Percentiles rank a stretch among this genome's conserved stretches.
These are phyloP conservation scores for Crotalaria pallida DNA, from an alignment of 306 rosid species.

Conservation along the genomic window DNA sequence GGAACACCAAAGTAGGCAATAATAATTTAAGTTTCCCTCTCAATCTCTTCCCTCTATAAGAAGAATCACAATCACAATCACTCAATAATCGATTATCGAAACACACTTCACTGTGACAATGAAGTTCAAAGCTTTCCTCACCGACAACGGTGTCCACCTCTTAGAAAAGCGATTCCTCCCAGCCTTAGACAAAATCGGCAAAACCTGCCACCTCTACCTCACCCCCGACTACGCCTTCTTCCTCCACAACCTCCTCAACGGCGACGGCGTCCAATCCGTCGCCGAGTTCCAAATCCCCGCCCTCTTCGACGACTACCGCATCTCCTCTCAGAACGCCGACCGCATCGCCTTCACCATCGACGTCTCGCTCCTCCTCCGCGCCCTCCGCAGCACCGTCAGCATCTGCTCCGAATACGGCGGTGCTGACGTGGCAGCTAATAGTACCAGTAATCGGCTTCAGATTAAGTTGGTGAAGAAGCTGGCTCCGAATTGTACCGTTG, in stretches of 20 bases:
- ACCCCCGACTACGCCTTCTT: conserved; percentile 70
- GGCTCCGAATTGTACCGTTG: conserved; percentile 50
- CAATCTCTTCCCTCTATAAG: too few species aligned
- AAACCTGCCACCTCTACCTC: conserved; percentile 64
- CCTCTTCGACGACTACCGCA: conserved; percentile 72
- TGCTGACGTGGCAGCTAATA: not conserved
- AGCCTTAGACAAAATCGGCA: conserved; percentile 74
- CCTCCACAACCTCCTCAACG: conserved; percentile 91
- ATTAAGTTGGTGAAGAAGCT: conserved; percentile 83
- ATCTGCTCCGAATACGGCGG: conserved; percentile 58
- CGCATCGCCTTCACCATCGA: conserved; percentile 84
- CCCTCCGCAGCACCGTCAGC: conserved; percentile 81
- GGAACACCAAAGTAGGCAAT: too few species aligned
- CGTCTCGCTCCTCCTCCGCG: conserved; percentile 77
- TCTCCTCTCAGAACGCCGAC: conserved; percentile 80
- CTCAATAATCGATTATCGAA: too few species aligned
- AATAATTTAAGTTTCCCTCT: too few species aligned
- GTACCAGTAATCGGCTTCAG: conserved; percentile 51
- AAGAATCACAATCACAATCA: too few species aligned
- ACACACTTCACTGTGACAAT: too few species aligned
- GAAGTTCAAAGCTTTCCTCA: conserved; percentile 88
- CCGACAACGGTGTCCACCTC: conserved; percentile 67
- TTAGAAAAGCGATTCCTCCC: conserved; percentile 79
- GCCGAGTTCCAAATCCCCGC: conserved; percentile 79
- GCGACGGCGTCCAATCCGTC: conserved; percentile 75